phyloP scores from a whole-genome alignment of 2,329 filamentous ascomycete species.

The Cercospora sojina region DNA sequence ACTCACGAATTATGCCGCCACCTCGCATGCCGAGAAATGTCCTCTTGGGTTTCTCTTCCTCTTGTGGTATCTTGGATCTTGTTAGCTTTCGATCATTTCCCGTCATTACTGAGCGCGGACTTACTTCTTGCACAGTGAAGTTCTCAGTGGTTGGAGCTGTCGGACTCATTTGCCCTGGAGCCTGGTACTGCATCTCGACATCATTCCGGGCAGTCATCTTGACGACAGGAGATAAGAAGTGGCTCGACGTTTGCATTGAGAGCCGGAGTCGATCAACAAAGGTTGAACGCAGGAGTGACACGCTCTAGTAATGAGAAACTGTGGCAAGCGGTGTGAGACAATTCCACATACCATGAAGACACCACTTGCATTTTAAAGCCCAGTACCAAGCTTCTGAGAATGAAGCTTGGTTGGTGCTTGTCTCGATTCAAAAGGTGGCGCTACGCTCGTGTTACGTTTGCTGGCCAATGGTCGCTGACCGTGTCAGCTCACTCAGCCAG shows the following conservation, averaged over 20 bases:
- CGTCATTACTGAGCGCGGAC: background rate
- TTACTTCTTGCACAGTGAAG: background rate
- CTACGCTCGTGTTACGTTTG: background rate
- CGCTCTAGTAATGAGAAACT: background rate
- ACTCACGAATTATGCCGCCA: constrained; percentile 32
- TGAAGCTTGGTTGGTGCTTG: background rate
- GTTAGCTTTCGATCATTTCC: background rate
- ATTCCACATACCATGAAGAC: background rate
- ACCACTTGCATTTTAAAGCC: background rate
- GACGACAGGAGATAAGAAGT: background rate
- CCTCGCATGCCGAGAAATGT: constrained; percentile 34
- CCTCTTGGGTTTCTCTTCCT: constrained; percentile 27
- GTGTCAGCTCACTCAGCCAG: background rate
- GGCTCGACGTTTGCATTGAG: background rate
- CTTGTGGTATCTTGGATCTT: background rate
- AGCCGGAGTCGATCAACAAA: background rate
- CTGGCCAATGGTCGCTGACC: background rate
- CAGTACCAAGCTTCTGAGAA: background rate
- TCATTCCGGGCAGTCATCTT: constrained; percentile 25
- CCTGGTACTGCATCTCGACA: constrained; percentile 31
- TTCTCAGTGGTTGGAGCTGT: constrained; percentile 9
- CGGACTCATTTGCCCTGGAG: constrained; percentile 21
- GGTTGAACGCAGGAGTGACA: background rate
- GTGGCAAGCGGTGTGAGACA: background rate
- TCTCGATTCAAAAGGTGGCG: background rate